These are phyloP conservation scores for Trametes gibbosa DNA, from an alignment of 768 basidiomycete species.

Conservation along the genomic window DNA sequence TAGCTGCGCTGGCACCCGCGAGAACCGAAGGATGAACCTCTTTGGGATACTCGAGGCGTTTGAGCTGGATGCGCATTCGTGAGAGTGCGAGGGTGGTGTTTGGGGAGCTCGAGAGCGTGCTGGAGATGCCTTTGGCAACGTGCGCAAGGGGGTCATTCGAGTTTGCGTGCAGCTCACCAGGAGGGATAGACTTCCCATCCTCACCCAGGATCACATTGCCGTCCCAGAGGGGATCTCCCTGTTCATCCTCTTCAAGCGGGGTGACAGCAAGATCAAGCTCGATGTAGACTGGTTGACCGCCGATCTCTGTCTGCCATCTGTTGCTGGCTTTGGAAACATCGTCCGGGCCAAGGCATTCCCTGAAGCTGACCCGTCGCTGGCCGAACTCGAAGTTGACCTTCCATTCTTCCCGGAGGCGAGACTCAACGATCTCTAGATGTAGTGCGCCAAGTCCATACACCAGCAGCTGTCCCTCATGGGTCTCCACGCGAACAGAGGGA, in stretches of 20 bases:
- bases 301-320: conserved; percentile 61
- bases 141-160: conserved; percentile 46
- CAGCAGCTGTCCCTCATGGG: conserved; percentile 79
- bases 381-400: conserved; percentile 75
- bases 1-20: conserved; percentile 51
- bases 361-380: conserved; percentile 73
- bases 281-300: conserved; percentile 52
- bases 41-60: conserved; percentile 40
- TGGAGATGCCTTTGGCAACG: conserved; percentile 68
- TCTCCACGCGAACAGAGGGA: conserved; percentile 80
- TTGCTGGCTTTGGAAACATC: conserved; percentile 33
- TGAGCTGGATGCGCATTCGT: conserved; percentile 56
- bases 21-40: conserved; percentile 25
- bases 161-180: conserved; percentile 43
- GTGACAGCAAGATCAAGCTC: conserved; percentile 55
- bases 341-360: conserved; percentile 51
- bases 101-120: conserved; percentile 73
- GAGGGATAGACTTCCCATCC: conserved; percentile 48
- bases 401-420: conserved; percentile 80
- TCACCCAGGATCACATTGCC: conserved; percentile 70
- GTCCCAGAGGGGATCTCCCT: conserved; percentile 69
- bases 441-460: conserved; percentile 82
- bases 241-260: conserved; percentile 51
- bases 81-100: conserved; percentile 74
- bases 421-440: conserved; percentile 86